phyloP scores from a whole-genome alignment of 2,329 filamentous ascomycete genomes.

The Clonostachys rhizophaga region DNA sequence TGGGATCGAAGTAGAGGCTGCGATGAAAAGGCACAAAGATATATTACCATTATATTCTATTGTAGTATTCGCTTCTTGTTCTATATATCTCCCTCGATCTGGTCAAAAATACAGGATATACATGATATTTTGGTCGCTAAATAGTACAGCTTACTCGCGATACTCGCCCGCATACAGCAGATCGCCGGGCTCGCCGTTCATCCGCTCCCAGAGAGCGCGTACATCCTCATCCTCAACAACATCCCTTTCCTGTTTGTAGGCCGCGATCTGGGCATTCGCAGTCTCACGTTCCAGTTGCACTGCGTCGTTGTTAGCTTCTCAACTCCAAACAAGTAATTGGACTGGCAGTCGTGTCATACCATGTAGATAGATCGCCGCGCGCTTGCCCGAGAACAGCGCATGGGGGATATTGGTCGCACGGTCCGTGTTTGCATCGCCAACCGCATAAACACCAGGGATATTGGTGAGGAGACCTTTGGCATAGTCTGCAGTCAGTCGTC shows the following conservation, averaged over 20 bases:
- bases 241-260: slow-evolving; percentile 11
- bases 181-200: slow-evolving; percentile 36
- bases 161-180: slow-evolving; percentile 40
- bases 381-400: slow-evolving; percentile 55
- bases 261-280: slow-evolving; percentile 22
- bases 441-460: slow-evolving; percentile 47
- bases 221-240: slow-evolving; percentile 15
- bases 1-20: too few species aligned
- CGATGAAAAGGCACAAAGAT: too few species aligned
- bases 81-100: too few species aligned
- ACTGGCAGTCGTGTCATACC: slow-evolving; percentile 27
- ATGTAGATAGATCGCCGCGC: slow-evolving; percentile 51
- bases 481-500: slow-evolving; percentile 34
- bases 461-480: slow-evolving; percentile 43
- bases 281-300: slow-evolving; percentile 37
- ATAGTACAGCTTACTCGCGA: slow-evolving; percentile 5
- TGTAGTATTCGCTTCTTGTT: too few species aligned
- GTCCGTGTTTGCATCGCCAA: slow-evolving; percentile 57
- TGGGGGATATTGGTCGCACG: slow-evolving; percentile 57
- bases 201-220: slow-evolving; percentile 33
- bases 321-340: too few species aligned
- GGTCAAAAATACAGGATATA: too few species aligned
- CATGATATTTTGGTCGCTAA: too few species aligned
- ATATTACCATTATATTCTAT: too few species aligned
- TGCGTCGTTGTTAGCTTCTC: slow-evolving; percentile 3